phyloP scores from a whole-genome alignment of 202 grass and related monocot genomes.

The Hordeum pubiflorum region DNA sequence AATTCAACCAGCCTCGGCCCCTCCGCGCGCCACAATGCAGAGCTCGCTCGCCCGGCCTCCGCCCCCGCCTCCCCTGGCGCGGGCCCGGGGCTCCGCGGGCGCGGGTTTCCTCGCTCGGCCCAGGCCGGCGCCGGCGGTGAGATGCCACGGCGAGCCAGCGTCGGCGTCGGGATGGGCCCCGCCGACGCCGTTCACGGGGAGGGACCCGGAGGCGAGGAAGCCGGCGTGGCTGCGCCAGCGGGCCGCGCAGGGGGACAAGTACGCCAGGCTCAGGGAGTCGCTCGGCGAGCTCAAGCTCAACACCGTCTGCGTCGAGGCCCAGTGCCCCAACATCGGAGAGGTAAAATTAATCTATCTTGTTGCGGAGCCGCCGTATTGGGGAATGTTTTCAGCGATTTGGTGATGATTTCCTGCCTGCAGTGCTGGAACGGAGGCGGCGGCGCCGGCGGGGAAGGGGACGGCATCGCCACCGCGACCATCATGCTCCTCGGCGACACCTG shows the following conservation, averaged over 20 bases:
- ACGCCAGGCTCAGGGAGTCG: slow-evolving; percentile 48
- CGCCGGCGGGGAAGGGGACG: slow-evolving; percentile 68
- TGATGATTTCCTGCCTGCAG: slow-evolving; percentile 18
- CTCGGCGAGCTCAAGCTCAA: slow-evolving; percentile 76
- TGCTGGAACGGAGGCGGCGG: slow-evolving; percentile 91
- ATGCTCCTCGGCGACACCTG: slow-evolving; percentile 93
- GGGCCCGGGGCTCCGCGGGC: not conserved
- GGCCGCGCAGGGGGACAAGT: slow-evolving; percentile 78
- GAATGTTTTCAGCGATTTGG: not conserved
- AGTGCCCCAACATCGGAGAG: slow-evolving; percentile 97
- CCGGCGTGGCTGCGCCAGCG: slow-evolving; percentile 80
- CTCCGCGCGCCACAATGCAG: slow-evolving; percentile 15
- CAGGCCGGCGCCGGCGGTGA: not conserved
- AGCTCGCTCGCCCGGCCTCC: slow-evolving; percentile 15
- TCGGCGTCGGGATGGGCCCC: slow-evolving; percentile 19
- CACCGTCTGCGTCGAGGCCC: slow-evolving; percentile 87
- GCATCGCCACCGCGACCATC: slow-evolving; percentile 83
- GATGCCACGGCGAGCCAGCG: slow-evolving; percentile 32
- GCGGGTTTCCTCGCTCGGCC: not conserved
- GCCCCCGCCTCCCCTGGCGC: not conserved
- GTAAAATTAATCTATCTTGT: slow-evolving; percentile 25
- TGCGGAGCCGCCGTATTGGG: not conserved
- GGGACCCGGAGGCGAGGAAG: slow-evolving; percentile 62
- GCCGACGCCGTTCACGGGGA: slow-evolving; percentile 51
- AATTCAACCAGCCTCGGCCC: not conserved